phyloP scores from a whole-genome alignment of 1,284 basidiomycete genomes.

The Inonotus hispidus region DNA sequence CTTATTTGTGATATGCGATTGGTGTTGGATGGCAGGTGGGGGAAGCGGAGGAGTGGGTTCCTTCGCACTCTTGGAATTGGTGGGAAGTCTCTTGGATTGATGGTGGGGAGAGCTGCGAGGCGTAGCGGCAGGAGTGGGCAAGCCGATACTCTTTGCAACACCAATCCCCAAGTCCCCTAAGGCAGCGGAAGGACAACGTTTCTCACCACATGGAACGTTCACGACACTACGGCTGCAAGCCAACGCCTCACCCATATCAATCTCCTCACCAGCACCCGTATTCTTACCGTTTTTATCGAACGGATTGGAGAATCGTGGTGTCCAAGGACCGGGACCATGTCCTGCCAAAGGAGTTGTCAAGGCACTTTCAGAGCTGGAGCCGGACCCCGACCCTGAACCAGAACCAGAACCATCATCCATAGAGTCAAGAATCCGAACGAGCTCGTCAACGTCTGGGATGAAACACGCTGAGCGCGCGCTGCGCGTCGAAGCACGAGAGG shows the following conservation, averaged over 20 bases:
- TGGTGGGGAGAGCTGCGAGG: slow-evolving; percentile 4
- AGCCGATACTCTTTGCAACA: background rate
- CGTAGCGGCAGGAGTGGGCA: slow-evolving; percentile 15
- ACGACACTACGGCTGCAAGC: background rate
- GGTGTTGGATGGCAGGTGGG: background rate
- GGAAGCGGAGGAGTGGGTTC: background rate
- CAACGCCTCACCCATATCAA: slow-evolving; percentile 7
- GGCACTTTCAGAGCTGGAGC: background rate
- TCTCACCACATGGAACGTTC: background rate
- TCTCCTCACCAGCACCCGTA: background rate
- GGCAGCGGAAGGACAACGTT: background rate
- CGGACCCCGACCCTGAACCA: background rate
- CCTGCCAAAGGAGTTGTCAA: background rate
- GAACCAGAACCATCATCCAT: slow-evolving; percentile 1
- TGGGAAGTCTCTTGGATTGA: background rate
- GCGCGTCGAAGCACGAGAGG: background rate
- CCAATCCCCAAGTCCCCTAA: background rate
- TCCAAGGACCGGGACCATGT: background rate
- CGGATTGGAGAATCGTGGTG: background rate
- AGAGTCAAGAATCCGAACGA: slow-evolving; percentile 12
- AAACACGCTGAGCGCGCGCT: slow-evolving; percentile 3
- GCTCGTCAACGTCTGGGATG: slow-evolving; percentile 17
- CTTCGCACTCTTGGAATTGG: background rate
- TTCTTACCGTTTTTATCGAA: no score
- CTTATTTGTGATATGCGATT: background rate